Evolutionary conservation across 202 grass and related monocot species (phyloP), one percentile per base, ranked within the genome.

Genomic region (Panicum hallii): DNA sequence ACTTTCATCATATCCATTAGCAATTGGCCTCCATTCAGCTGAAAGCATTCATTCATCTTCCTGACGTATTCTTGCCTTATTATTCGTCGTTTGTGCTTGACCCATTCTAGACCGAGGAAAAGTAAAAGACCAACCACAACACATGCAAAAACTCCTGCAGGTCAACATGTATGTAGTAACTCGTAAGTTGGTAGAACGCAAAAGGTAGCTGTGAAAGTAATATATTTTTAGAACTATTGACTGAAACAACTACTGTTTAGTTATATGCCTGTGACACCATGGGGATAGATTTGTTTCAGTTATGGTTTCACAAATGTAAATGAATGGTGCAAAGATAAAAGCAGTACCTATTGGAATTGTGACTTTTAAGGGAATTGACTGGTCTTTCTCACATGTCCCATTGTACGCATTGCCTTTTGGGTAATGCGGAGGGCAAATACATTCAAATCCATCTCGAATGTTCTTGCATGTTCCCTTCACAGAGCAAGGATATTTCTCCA

Each of bases 1-100:
- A 75, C 53, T 26, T 57, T 72, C 81, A 91, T 82, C 52, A 88
- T 46, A 65, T 88, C 79, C 22, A 48, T 13, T 20, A 91, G 56
- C 9, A 91, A 8, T 10, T 80, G 75, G 1, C 85, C 85, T 52
- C 89, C 81, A 6, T 91, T 70, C 9, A 44, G 32, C 34, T 73
- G 54, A 58, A 91, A 91, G 48, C 34, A 88, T 28, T 56, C 74
- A 7, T 81, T 23, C 53, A 28, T 81, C 15, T 84, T 88, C 3
- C 11, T 80, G 1, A 40, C 11, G 30, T 46, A 0, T 8, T 85
- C 79, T 23, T 75, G 73, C 10, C 70, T 75, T 26, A 10, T 14
- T 0, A 63, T 72, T 30, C 55, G 43, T 0, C 7, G 8, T 19
- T 72, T 79, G 4, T 88, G 56, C 14, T 66, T 73, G 12, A 80